phyloP scores from a whole-genome alignment of 2,329 filamentous ascomycete genomes.

The Fusarium sp. region DNA sequence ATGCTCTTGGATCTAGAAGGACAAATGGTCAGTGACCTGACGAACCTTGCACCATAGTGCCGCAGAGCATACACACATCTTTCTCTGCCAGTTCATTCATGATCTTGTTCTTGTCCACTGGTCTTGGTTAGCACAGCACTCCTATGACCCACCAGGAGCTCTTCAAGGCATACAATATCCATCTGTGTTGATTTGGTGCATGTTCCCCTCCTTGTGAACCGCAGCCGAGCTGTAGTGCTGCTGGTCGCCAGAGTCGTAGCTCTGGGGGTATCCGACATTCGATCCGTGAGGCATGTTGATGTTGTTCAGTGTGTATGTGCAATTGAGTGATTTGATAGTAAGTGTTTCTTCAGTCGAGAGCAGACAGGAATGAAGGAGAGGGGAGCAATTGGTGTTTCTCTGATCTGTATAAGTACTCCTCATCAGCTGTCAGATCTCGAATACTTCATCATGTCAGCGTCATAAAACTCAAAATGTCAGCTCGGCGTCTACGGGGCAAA shows the following conservation, averaged over 20 bases:
- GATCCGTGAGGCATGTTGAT: slow-evolving; percentile 19
- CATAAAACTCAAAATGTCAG: slow-evolving; percentile 8
- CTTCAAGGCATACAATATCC: slow-evolving; percentile 16
- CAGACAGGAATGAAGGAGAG: neutral
- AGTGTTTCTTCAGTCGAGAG: neutral
- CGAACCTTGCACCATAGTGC: neutral
- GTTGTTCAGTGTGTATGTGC: neutral
- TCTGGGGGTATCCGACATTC: slow-evolving; percentile 20
- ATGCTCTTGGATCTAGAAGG: slow-evolving; percentile 3
- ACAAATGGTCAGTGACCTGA: neutral
- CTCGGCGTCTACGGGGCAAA: neutral
- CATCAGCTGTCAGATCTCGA: neutral
- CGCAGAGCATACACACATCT: neutral
- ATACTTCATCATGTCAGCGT: slow-evolving; percentile 23
- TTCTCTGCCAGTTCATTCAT: slow-evolving; percentile 23
- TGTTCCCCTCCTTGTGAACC: slow-evolving; percentile 7
- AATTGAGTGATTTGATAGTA: neutral
- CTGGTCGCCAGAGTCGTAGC: slow-evolving; percentile 30
- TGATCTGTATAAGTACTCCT: neutral
- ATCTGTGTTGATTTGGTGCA: slow-evolving; percentile 17
- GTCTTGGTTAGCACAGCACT: neutral
- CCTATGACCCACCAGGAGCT: neutral
- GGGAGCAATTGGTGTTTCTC: neutral
- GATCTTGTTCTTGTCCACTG: slow-evolving; percentile 26
- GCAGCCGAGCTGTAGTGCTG: slow-evolving; percentile 17